Conservation (phyloP, 2,329 filamentous ascomycete genomes). For the Aspergillus quadrilineatus region DNA sequence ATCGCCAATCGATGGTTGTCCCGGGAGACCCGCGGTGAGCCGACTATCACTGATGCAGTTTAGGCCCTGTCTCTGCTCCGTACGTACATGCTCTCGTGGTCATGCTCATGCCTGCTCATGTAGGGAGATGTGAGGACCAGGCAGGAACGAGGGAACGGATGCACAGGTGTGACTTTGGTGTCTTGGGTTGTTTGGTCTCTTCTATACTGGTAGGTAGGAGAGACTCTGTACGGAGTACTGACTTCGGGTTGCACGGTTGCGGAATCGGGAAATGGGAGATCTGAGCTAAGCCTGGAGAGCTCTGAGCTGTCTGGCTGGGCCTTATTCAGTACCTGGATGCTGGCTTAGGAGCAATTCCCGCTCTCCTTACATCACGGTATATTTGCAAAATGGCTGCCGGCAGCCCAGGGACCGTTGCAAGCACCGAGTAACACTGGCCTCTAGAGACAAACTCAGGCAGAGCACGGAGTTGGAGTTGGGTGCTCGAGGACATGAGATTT, state of each 20-base stretch:
- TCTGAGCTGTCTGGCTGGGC: neutral
- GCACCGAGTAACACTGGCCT: neutral
- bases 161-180: neutral
- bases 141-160: neutral
- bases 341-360: neutral
- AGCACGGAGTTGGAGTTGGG: neutral
- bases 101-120: too few relatives aligned
- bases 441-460: neutral
- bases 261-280: neutral
- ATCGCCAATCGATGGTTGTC: constrained; percentile 10
- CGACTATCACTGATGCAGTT: neutral
- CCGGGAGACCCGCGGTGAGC: constrained; percentile 7
- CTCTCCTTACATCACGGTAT: constrained; percentile 12
- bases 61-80: neutral
- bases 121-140: neutral
- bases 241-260: constrained; percentile 2
- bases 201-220: neutral
- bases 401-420: neutral
- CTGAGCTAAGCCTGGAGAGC: constrained; percentile 3
- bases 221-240: neutral
- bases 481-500: neutral
- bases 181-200: neutral
- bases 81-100: neutral
- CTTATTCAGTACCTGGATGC: neutral
- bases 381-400: neutral